Evolutionary conservation across 176 grass and related monocot genomes (phyloP).

Genomic region (Cenchrus americanus): DNA sequence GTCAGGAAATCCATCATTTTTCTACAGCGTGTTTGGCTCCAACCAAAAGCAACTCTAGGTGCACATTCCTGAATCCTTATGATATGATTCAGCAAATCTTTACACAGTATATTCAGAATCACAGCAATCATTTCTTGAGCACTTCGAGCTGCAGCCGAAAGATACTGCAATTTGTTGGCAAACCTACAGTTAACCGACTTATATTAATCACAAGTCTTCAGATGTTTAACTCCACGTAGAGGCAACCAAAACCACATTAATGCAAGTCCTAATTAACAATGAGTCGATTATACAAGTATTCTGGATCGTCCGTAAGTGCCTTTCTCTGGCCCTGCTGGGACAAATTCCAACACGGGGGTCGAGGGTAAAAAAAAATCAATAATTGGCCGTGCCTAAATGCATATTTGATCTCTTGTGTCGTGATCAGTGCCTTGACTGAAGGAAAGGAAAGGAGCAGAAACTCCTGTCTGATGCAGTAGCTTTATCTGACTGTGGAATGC

Average conservation of each 20-base stretch:
- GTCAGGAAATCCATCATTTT: not conserved
- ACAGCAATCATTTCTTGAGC: constrained; percentile 5
- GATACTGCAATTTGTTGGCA: constrained; percentile 15
- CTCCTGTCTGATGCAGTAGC: not conserved
- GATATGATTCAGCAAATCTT: not conserved
- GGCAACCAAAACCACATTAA: constrained; percentile 5
- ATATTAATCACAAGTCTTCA: not conserved
- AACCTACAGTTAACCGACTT: not conserved
- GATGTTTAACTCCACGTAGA: constrained; percentile 32
- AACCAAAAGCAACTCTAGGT: not conserved
- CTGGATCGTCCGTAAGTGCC: not conserved
- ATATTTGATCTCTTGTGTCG: not conserved
- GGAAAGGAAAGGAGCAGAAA: not conserved
- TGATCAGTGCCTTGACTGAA: not conserved
- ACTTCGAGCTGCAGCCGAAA: constrained; percentile 24
- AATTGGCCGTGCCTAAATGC: not conserved
- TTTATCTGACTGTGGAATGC: not conserved
- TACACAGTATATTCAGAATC: constrained; percentile 16
- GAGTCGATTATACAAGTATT: not conserved
- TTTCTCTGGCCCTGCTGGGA: not conserved
- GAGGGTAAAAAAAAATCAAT: not conserved
- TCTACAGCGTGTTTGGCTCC: not conserved
- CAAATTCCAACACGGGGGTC: constrained; percentile 3
- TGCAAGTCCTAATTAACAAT: constrained; percentile 4
- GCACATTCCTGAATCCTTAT: constrained; percentile 29